Evolutionary conservation across 2,329 filamentous ascomycete genomes (phyloP).

Genomic region (Ilyonectria mors-panacis): DNA sequence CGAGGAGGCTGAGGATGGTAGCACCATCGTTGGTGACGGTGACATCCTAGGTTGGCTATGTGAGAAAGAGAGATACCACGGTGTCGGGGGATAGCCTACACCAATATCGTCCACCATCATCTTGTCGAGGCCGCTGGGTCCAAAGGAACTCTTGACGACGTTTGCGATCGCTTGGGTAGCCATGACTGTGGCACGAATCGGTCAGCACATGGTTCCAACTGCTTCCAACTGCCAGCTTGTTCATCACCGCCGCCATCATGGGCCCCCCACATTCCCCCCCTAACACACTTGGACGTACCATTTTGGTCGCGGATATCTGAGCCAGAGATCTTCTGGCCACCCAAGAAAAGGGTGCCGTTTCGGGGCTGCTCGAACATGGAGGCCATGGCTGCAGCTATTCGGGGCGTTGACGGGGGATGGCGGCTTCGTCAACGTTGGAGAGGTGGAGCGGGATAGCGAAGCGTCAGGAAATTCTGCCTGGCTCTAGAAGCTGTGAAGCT

Average conservation of each 20-base stretch:
- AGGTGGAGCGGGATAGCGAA: conserved; percentile 40
- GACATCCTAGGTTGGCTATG: conserved; percentile 76
- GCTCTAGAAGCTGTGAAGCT: conserved; percentile 51
- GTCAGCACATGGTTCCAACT: conserved; percentile 34
- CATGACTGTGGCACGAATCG: conserved; percentile 71
- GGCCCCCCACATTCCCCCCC: conserved; percentile 45
- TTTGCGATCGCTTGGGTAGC: conserved; percentile 98
- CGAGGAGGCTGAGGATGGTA: conserved; percentile 93
- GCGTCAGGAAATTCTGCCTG: conserved; percentile 51
- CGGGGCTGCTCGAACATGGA: conserved; percentile 96
- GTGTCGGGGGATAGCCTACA: conserved; percentile 64
- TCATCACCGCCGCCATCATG: conserved; percentile 38
- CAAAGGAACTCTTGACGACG: conserved; percentile 99
- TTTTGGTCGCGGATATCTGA: conserved; percentile 98
- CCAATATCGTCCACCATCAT: conserved; percentile 99
- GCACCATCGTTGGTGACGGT: conserved; percentile 99
- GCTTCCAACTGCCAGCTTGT: neutral
- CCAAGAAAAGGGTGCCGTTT: conserved; percentile 96
- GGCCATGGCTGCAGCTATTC: conserved; percentile 74
- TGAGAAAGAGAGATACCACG: conserved; percentile 38
- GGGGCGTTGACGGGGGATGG: conserved; percentile 42
- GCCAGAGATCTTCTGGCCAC: conserved; percentile 97
- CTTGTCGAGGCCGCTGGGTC: conserved; percentile 96
- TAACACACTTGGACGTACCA: conserved; percentile 66
- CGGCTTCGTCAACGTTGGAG: conserved; percentile 46